Conservation (phyloP, 495 filamentous ascomycete genomes). For the Aspergillus hancockii region DNA sequence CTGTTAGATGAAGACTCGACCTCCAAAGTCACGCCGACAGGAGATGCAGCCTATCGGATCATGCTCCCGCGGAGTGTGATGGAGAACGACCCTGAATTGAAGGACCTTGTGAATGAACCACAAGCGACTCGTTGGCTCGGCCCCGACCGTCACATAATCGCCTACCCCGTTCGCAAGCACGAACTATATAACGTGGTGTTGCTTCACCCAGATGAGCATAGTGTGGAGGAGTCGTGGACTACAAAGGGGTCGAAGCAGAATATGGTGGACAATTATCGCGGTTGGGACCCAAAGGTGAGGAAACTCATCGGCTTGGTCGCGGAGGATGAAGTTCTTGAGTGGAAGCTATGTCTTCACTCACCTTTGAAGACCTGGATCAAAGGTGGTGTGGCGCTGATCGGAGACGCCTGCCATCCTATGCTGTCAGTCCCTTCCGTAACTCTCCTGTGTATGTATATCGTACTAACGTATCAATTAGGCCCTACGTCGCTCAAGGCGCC, state of each 20-base stretch:
- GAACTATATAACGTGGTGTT: slow-evolving; percentile 48
- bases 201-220: slow-evolving; percentile 39
- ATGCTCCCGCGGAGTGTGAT: slow-evolving; percentile 39
- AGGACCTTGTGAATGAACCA: slow-evolving; percentile 37
- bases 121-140: slow-evolving; percentile 47
- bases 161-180: slow-evolving; percentile 44
- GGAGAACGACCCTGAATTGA: slow-evolving; percentile 38
- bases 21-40: slow-evolving; percentile 36
- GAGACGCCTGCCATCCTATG: slow-evolving; percentile 71
- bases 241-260: slow-evolving; percentile 44
- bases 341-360: slow-evolving; percentile 61
- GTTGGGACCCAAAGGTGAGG: slow-evolving; percentile 37
- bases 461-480: slow-evolving; percentile 22
- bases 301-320: slow-evolving; percentile 39
- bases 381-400: slow-evolving; percentile 61
- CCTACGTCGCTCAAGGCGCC: slow-evolving; percentile 53
- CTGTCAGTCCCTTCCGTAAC: slow-evolving; percentile 33
- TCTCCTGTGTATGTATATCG: neutral
- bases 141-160: slow-evolving; percentile 45
- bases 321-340: slow-evolving; percentile 61
- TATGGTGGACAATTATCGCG: slow-evolving; percentile 42
- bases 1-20: slow-evolving; percentile 27
- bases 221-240: slow-evolving; percentile 45
- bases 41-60: slow-evolving; percentile 49
- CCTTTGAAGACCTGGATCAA: slow-evolving; percentile 58